A percentile compares a stretch with the other conserved stretches of the same genome.
Evolutionary conservation across 108 stramenopile genomes (phyloP).

Genomic region (Halocafeteria seosinensis): DNA sequence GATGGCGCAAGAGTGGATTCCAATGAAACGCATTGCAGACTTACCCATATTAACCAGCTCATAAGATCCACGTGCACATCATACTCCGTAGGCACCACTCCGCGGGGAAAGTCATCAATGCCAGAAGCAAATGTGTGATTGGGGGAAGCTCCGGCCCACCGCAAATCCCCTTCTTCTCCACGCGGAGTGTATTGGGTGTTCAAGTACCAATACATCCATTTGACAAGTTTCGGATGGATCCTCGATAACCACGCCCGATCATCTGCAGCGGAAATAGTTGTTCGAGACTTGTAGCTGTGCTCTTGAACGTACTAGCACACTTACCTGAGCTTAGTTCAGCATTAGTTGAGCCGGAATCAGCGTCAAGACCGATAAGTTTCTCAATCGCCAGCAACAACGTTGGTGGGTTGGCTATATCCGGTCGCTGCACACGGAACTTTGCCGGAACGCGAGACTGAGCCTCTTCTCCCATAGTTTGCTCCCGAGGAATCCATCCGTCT

Average conservation of each 20-base stretch:
- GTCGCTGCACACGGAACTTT: conserved; percentile 26
- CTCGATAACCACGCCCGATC: neutral
- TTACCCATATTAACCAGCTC: neutral
- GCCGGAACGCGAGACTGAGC: conserved; percentile 20
- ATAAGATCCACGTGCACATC: neutral
- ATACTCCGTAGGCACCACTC: neutral
- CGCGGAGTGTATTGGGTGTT: neutral
- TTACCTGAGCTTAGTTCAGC: no score
- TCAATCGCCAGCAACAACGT: conserved; percentile 25
- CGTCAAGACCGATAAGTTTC: neutral
- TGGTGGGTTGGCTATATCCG: conserved; percentile 37
- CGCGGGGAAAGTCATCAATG: conserved; percentile 4
- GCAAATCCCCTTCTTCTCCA: neutral
- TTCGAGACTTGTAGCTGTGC: no score
- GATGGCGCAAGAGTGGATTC: no score
- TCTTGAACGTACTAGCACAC: no score
- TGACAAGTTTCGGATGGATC: neutral
- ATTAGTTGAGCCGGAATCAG: no score
- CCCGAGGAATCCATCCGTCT: conserved; percentile 29
- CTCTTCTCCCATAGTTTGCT: conserved; percentile 30
- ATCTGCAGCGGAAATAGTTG: no score
- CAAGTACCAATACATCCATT: neutral
- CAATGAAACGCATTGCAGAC: no score
- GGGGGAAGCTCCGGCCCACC: neutral
- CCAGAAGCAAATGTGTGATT: neutral